Evolutionary conservation across 2,329 filamentous ascomycete species (phyloP).

Genomic region (Hypoxylon sp.): DNA sequence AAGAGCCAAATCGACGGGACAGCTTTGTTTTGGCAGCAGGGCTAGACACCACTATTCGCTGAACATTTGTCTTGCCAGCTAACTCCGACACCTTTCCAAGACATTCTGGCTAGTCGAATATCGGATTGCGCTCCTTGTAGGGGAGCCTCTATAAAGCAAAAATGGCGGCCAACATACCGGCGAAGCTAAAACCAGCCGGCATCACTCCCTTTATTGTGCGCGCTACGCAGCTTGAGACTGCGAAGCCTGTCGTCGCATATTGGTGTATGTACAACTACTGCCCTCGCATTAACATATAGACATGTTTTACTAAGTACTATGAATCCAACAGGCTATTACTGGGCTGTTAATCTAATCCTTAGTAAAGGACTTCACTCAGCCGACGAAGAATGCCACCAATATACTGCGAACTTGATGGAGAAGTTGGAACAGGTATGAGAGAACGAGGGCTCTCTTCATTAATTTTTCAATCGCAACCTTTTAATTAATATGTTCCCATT

Average conservation of each 20-base stretch:
- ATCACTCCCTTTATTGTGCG: conserved; percentile 87
- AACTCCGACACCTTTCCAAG: background rate
- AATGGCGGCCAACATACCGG: conserved; percentile 82
- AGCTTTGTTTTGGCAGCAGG: background rate
- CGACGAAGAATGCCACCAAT: conserved; percentile 83
- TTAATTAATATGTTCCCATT: conserved; percentile 12
- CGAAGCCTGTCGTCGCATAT: conserved; percentile 91
- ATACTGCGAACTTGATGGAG: conserved; percentile 89
- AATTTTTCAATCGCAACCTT: no score
- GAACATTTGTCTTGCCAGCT: background rate
- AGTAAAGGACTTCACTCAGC: conserved; percentile 81
- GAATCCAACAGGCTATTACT: conserved; percentile 79
- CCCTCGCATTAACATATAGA: background rate
- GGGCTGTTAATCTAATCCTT: conserved; percentile 93
- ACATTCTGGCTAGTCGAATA: conserved; percentile 4
- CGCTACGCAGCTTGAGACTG: conserved; percentile 85
- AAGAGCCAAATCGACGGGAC: background rate
- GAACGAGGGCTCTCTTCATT: conserved; percentile 10
- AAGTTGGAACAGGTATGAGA: conserved; percentile 81
- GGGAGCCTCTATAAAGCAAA: conserved; percentile 36
- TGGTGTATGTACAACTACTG: conserved; percentile 79
- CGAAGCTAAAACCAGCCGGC: conserved; percentile 82
- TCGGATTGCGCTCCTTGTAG: background rate
- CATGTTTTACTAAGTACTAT: conserved; percentile 42
- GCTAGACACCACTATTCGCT: background rate